These are phyloP conservation scores for Tulasnella sp. DNA, from an alignment of 768 basidiomycete species.

Conservation along the genomic window DNA sequence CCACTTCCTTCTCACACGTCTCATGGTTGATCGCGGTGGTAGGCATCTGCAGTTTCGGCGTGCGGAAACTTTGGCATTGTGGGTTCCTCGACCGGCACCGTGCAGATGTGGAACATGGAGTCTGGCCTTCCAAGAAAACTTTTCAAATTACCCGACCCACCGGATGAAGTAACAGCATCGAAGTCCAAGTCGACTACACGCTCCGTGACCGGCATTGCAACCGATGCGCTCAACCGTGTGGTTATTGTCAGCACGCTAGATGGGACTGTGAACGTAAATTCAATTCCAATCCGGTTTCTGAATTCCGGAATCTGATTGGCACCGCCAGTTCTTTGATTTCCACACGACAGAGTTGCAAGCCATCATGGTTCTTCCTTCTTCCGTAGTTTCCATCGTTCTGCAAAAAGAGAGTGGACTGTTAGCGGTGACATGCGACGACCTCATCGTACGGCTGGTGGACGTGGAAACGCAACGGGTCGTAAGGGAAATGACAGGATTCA, in stretches of 20 bases:
- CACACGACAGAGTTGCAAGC: conserved; percentile 70
- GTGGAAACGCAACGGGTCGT: conserved; percentile 84
- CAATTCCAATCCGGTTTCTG: neutral
- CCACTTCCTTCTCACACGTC: neutral
- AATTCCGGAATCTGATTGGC: neutral
- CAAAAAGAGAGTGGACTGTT: conserved; percentile 82
- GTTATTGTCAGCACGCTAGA: conserved; percentile 82
- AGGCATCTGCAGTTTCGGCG: conserved; percentile 55
- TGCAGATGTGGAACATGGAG: conserved; percentile 96
- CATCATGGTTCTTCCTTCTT: conserved; percentile 58
- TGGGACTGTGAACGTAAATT: conserved; percentile 71
- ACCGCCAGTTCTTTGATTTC: conserved; percentile 87
- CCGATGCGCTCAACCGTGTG: conserved; percentile 72
- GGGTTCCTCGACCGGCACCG: conserved; percentile 68
- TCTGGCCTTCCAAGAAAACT: conserved; percentile 77
- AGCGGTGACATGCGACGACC: conserved; percentile 78
- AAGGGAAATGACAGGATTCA: conserved; percentile 78
- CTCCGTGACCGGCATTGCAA: conserved; percentile 71
- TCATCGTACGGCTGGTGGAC: conserved; percentile 76
- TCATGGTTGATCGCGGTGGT: neutral
- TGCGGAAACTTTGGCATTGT: conserved; percentile 95
- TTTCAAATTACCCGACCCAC: conserved; percentile 43
- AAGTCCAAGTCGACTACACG: conserved; percentile 38
- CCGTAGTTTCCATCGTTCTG: conserved; percentile 59
- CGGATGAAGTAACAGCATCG: neutral